A percentile compares a stretch with the other conserved stretches of the same genome.
Evolutionary conservation across 2,329 filamentous ascomycete genomes (phyloP).

Genomic region (Rachicladosporium sp.): DNA sequence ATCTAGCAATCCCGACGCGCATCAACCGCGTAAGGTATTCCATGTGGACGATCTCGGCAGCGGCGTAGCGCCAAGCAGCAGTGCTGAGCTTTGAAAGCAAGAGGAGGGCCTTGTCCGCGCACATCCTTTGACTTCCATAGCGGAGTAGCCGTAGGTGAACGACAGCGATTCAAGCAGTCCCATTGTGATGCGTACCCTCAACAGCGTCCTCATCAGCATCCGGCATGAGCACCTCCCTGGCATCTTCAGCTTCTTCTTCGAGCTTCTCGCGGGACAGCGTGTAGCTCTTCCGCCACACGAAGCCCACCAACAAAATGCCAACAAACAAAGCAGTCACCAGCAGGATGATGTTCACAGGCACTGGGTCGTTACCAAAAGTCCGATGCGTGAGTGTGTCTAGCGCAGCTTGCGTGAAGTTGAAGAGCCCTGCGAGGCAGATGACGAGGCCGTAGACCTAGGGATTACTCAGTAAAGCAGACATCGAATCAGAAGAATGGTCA

Average conservation of each 20-base stretch:
- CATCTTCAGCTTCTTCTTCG: conserved; percentile 33
- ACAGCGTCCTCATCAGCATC: conserved; percentile 14
- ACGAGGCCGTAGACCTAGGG: conserved; percentile 68
- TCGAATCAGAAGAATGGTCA: no score
- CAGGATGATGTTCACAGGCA: conserved; percentile 64
- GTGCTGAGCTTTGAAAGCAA: no score
- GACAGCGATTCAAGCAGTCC: background rate
- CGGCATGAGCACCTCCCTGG: conserved; percentile 27
- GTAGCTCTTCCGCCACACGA: conserved; percentile 44
- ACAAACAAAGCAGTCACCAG: conserved; percentile 49
- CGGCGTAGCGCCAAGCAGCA: no score
- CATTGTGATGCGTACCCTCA: background rate
- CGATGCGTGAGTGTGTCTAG: conserved; percentile 68
- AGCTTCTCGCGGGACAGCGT: conserved; percentile 30
- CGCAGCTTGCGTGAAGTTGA: conserved; percentile 73
- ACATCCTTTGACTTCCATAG: no score
- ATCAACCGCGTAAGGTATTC: no score
- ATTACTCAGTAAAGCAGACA: no score
- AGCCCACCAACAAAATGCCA: conserved; percentile 54
- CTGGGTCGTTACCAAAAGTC: conserved; percentile 57
- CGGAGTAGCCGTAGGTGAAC: no score
- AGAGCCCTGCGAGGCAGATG: conserved; percentile 70
- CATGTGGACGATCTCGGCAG: no score
- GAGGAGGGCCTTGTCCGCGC: no score
- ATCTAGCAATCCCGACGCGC: no score